Evolutionary conservation across 345 rosid species (phyloP), one percentile per base, ranked within the genome.

Genomic region (Bretschneidera sinensis): DNA sequence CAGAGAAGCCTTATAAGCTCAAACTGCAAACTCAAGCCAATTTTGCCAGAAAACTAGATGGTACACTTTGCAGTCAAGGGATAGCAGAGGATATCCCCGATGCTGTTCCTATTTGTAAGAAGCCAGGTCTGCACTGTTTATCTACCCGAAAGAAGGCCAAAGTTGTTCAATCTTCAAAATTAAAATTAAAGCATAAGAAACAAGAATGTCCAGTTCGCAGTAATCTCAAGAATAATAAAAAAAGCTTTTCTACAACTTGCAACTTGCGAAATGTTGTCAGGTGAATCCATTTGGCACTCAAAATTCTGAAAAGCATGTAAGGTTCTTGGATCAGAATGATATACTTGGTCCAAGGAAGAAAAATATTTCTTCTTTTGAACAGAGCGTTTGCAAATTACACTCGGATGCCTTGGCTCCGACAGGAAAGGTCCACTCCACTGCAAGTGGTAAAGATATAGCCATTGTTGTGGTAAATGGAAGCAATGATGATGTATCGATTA

Each of bases 181-280:
- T 21, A 7, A 21, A 45, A 24, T 60, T 55, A n/a, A 72, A 71
- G 72, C 60, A 59, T 54, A 68, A 49, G 58, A 72, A 76, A 48
- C 59, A 54, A 39, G 55, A 18, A 28, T 43, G 54, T 17, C 74
- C 74, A 49, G 68, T 75, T 53, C 85, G 70, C 33, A 61, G 82
- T 59, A 86, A 71, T 61, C 79, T 79, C 21, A 79, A 78, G 78
- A 70, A 71, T 59, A 71, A 63, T 20, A 21, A 55, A 43, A 78
- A 72, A 53, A 24, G 31, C 51, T 19, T 53, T 69, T 55, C 74
- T 23, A 67, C 56, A 34, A 33, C 51, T 73, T 39, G 13, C 51
- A n/a, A 47, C 24, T 48, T 39, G 70, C 54, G 67, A 56, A 34
- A n/a, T 45, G 23, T 54, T 68, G 57, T 68, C 57, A 60, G 55